Evolutionary conservation across 1,139 yeast species (phyloP).

Genomic region (Wickerhamomyces sp.): DNA sequence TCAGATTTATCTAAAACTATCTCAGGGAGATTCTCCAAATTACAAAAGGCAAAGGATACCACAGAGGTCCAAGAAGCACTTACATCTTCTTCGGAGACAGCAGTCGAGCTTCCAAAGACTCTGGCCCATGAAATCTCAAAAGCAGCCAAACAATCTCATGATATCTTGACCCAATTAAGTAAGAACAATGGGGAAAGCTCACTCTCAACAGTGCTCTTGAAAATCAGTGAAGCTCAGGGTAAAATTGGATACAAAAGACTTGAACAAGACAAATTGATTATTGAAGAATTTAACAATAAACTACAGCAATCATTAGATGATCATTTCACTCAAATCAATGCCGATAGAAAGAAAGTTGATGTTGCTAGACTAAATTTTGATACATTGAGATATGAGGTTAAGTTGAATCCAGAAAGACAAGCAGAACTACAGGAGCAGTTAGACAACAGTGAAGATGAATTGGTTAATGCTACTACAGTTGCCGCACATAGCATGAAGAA

Average conservation of each 20-base stretch:
- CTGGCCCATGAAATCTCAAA: conserved; percentile 47
- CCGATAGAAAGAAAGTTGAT: conserved; percentile 64
- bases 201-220: conserved; percentile 51
- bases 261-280: conserved; percentile 60
- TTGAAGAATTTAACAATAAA: conserved; percentile 50
- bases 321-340: conserved; percentile 57
- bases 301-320: conserved; percentile 48
- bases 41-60: conserved; percentile 57
- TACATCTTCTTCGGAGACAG: conserved; percentile 25
- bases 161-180: conserved; percentile 25
- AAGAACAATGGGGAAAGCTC: conserved; percentile 34
- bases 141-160: conserved; percentile 37
- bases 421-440: conserved; percentile 28
- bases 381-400: conserved; percentile 52
- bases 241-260: conserved; percentile 59
- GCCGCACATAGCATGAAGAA: conserved; percentile 78
- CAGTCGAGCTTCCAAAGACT: conserved; percentile 40
- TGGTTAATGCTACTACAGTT: conserved; percentile 68
- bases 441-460: conserved; percentile 69
- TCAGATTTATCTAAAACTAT: conserved; percentile 58
- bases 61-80: conserved; percentile 56
- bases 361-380: conserved; percentile 67
- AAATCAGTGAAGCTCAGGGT: conserved; percentile 53
- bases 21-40: conserved; percentile 50
- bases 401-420: conserved; percentile 29